Evolutionary conservation across 2,329 filamentous ascomycete species (phyloP).

Genomic region (Teratosphaeria destructans): DNA sequence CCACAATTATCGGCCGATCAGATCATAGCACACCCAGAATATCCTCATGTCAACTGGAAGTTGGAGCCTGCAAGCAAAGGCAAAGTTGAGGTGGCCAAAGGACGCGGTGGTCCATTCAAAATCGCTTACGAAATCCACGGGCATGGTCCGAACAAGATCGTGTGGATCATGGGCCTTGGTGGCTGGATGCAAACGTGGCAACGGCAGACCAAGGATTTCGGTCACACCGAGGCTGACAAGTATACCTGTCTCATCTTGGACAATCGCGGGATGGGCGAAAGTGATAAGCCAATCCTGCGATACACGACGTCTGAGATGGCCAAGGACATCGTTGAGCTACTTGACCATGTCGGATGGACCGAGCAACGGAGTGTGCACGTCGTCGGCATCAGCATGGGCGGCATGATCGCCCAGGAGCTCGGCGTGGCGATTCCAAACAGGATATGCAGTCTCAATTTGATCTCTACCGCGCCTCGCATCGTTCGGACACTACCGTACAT

Average conservation of each 20-base stretch:
- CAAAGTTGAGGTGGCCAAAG: conserved; percentile 53
- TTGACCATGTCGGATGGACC: conserved; percentile 60
- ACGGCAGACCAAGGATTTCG: conserved; percentile 72
- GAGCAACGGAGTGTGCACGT: conserved; percentile 52
- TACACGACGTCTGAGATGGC: conserved; percentile 85
- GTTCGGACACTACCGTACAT: conserved; percentile 41
- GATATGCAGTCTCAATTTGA: conserved; percentile 40
- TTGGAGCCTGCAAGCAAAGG: conserved; percentile 57
- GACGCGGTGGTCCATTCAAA: conserved; percentile 62
- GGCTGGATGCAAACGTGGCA: conserved; percentile 63
- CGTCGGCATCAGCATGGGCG: conserved; percentile 72
- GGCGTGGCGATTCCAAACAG: conserved; percentile 39
- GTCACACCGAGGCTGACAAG: conserved; percentile 54
- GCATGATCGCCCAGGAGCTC: conserved; percentile 86
- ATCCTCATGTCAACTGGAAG: conserved; percentile 55
- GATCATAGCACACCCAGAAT: conserved; percentile 56
- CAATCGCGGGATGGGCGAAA: conserved; percentile 75
- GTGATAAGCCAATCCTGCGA: conserved; percentile 63
- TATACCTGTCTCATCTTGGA: conserved; percentile 72
- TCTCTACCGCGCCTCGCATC: conserved; percentile 39
- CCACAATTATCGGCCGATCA: conserved; percentile 42
- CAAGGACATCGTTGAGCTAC: conserved; percentile 59
- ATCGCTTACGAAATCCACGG: conserved; percentile 76
- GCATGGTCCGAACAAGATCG: conserved; percentile 57
- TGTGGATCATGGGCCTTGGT: conserved; percentile 73